Evolutionary conservation across 176 grass and related monocot genomes (phyloP), one percentile per base, ranked within the genome.

Genomic region (Lolium perenne): DNA sequence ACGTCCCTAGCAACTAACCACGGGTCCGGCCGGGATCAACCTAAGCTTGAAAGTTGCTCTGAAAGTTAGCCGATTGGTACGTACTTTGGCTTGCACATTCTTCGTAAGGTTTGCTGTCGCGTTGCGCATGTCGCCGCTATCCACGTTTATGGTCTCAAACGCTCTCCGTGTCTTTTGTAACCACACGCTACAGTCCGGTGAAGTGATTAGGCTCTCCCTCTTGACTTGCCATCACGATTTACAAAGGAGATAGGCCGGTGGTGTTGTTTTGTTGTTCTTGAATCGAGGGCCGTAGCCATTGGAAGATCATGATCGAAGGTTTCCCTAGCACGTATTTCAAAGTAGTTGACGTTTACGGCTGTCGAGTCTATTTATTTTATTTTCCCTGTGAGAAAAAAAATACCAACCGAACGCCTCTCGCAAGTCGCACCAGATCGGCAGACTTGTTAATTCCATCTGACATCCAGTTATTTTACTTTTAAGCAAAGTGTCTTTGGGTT

Each of bases 41-140:
- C 21, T 72, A 14, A 25, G n/a, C n/a, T 68, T 66, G 17, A 82
- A 82, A 86, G 77, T 76, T 23, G 23, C 20, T 15, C 10, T 51
- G 7, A 40, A 87, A 80, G 62, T 13, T 18, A 25, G 82, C 13
- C n/a, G n/a, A 45, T 77, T 49, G 67, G 57, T 29, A 29, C 26
- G 26, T 29, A 29, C 26, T 51, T 62, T 54, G 6, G 12, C 46
- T 25, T 74, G 48, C 53, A 38, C 56, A 63, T 78, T 86, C 62
- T 16, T 53, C 53, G 5, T 14, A 7, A 32, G 63, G 20, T 47
- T 76, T 71, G 32, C 18, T 77, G 72, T 86, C 64, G 63, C 72
- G 41, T 77, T 86, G 70, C 25, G 29, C 41, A 1, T 25, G 38
- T 70, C 66, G 17, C 15, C 64, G 1, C 7, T 9, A 14, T 9